These are phyloP conservation scores for Cladosporium sp. DNA, from an alignment of 2,329 filamentous ascomycete genomes.

Conservation along the genomic window DNA sequence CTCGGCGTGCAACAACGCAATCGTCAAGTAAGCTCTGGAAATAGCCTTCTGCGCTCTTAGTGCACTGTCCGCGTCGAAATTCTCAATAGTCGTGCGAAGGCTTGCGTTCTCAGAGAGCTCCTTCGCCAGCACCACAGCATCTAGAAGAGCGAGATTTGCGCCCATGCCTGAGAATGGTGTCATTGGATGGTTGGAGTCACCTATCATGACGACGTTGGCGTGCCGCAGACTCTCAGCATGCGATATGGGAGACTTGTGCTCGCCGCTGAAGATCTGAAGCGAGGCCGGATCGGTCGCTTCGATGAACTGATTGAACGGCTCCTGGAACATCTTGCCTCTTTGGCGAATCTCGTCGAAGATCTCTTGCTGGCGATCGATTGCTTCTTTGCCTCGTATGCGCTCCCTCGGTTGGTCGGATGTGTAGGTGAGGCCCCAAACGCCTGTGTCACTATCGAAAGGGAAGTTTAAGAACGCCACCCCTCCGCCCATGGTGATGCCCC, in stretches of 20 bases:
- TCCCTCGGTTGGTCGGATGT: slow-evolving; percentile 13
- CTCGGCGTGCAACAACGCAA: not conserved
- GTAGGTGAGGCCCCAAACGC: slow-evolving; percentile 44
- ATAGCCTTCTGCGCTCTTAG: not conserved
- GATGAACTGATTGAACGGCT: slow-evolving; percentile 41
- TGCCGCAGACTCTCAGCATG: slow-evolving; percentile 26
- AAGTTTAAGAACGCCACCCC: slow-evolving; percentile 45
- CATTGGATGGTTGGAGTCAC: slow-evolving; percentile 49
- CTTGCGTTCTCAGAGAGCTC: slow-evolving; percentile 29
- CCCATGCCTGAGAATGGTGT: slow-evolving; percentile 49
- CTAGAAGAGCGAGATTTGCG: slow-evolving; percentile 46
- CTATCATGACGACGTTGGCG: slow-evolving; percentile 41
- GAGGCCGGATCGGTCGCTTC: slow-evolving; percentile 37
- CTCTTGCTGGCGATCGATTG: slow-evolving; percentile 13
- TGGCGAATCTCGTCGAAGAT: slow-evolving; percentile 32
- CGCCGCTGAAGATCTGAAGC: slow-evolving; percentile 38
- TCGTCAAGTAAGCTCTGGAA: not conserved
- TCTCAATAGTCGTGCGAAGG: not conserved
- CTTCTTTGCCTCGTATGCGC: slow-evolving; percentile 19
- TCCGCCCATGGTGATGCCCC: slow-evolving; percentile 20
- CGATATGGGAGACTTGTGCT: slow-evolving; percentile 43
- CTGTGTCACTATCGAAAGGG: slow-evolving; percentile 38
- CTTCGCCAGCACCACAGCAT: slow-evolving; percentile 46
- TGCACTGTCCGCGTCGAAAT: not conserved
- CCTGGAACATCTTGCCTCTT: slow-evolving; percentile 34